These are phyloP conservation scores for Calonectria fujianensis DNA, from an alignment of 2,329 filamentous ascomycete species.

Conservation along the genomic window DNA sequence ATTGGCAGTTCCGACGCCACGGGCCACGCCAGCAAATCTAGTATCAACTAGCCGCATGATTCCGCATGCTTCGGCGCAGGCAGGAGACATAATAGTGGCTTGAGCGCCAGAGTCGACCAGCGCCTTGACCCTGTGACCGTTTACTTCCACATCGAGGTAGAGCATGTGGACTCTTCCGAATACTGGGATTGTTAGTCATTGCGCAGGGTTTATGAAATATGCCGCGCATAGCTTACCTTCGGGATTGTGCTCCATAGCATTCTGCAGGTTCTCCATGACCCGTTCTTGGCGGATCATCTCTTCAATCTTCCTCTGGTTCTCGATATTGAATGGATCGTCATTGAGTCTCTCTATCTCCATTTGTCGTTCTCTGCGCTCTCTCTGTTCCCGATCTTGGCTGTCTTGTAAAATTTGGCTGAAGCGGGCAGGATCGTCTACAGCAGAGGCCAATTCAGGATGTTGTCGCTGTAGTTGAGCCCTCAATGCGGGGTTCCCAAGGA, in stretches of 20 bases:
- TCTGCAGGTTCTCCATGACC: constrained; percentile 96
- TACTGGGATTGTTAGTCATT: constrained; percentile 70
- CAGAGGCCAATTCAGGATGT: constrained; percentile 85
- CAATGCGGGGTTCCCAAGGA: constrained; percentile 85
- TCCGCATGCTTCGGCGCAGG: constrained; percentile 91
- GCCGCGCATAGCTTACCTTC: constrained; percentile 80
- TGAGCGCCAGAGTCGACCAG: constrained; percentile 98
- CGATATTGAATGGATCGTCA: constrained; percentile 94
- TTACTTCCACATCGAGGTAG: constrained; percentile 96
- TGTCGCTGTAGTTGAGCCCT: constrained; percentile 82
- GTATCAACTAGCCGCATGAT: constrained; percentile 98
- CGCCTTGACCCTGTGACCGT: constrained; percentile 92
- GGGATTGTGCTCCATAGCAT: constrained; percentile 97
- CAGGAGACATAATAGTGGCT: constrained; percentile 98
- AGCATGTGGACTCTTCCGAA: constrained; percentile 97
- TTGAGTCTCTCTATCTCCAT: constrained; percentile 90
- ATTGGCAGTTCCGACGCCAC: constrained; percentile 93
- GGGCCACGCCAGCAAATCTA: constrained; percentile 92
- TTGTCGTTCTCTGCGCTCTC: constrained; percentile 85
- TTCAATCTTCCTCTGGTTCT: constrained; percentile 93
- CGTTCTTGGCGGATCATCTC: constrained; percentile 97
- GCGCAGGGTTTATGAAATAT: constrained; percentile 24
- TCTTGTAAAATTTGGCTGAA: constrained; percentile 84
- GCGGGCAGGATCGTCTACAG: constrained; percentile 82
- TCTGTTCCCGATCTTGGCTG: constrained; percentile 81